phyloP scores from a whole-genome alignment of 2,329 filamentous ascomycete species.

The Fusarium longipes region DNA sequence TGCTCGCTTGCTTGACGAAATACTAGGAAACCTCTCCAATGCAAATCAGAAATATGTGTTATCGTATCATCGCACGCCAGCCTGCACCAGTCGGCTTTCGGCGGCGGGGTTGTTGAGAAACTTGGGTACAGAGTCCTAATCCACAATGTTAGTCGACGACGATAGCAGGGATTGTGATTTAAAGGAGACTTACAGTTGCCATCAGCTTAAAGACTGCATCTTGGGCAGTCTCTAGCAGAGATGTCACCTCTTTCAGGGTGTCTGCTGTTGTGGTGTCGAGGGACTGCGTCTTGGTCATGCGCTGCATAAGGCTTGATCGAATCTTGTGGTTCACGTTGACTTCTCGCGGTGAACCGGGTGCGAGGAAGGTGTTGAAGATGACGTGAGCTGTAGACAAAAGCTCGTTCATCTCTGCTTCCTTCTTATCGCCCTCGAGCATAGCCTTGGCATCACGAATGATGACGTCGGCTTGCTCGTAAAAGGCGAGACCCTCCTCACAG shows the following conservation, averaged over 20 bases:
- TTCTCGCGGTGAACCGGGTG: constrained; percentile 94
- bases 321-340: constrained; percentile 97
- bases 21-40: constrained; percentile 4
- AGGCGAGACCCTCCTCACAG: constrained; percentile 96
- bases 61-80: constrained; percentile 31
- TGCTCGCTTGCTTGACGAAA: constrained; percentile 22
- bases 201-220: constrained; percentile 97
- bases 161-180: too few species aligned
- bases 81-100: constrained; percentile 32
- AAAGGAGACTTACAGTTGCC: constrained; percentile 84
- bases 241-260: constrained; percentile 87
- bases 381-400: constrained; percentile 95
- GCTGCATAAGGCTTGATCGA: constrained; percentile 89
- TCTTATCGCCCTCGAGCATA: constrained; percentile 69
- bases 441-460: constrained; percentile 77
- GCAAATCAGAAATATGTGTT: not conserved
- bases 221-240: constrained; percentile 91
- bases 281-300: constrained; percentile 96
- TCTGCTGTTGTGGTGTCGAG: constrained; percentile 92
- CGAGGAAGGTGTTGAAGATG: constrained; percentile 98
- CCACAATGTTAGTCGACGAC: constrained; percentile 42
- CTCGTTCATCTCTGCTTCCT: constrained; percentile 86
- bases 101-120: constrained; percentile 69
- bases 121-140: constrained; percentile 76
- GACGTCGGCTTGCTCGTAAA: constrained; percentile 93